Conservation (phyloP, 2,329 filamentous ascomycete genomes). For the Onygenales sp. region DNA sequence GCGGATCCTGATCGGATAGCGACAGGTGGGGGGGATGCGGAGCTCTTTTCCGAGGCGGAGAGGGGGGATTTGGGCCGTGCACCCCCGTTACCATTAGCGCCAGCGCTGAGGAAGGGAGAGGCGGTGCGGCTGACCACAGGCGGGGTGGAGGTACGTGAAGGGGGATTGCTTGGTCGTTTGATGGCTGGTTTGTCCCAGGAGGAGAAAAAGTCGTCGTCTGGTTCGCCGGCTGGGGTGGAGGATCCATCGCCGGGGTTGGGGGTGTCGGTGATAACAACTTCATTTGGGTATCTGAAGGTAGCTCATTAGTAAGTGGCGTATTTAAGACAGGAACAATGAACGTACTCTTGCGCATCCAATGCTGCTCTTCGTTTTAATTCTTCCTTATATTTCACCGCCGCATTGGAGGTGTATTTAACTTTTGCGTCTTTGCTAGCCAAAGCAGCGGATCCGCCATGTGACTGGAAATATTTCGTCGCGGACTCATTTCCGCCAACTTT, state of each 20-base stretch:
- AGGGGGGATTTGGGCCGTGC: constrained; percentile 80
- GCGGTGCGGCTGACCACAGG: constrained; percentile 68
- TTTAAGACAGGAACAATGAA: constrained; percentile 9
- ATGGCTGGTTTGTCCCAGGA: constrained; percentile 98
- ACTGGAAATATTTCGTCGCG: constrained; percentile 95
- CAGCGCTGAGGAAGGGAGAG: constrained; percentile 80
- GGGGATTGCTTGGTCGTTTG: constrained; percentile 88
- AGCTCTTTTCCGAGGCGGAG: constrained; percentile 41
- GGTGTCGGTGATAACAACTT: constrained; percentile 75
- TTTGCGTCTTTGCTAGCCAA: constrained; percentile 94
- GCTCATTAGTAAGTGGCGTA: constrained; percentile 2
- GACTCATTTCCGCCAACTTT: constrained; percentile 98
- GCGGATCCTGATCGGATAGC: constrained; percentile 67
- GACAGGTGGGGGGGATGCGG: constrained; percentile 45
- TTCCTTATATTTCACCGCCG: constrained; percentile 96
- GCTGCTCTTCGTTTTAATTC: constrained; percentile 81
- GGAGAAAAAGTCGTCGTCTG: constrained; percentile 92
- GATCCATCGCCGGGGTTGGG: constrained; percentile 53
- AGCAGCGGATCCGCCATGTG: constrained; percentile 86
- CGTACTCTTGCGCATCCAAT: constrained; percentile 75
- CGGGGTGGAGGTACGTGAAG: constrained; percentile 81
- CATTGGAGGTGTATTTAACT: constrained; percentile 88
- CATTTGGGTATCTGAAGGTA: constrained; percentile 59
- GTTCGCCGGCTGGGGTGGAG: constrained; percentile 70
- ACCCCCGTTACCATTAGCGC: constrained; percentile 54